These are phyloP conservation scores for Neofusicoccum sp. DNA, from an alignment of 2,329 filamentous ascomycete species.

Conservation along the genomic window DNA sequence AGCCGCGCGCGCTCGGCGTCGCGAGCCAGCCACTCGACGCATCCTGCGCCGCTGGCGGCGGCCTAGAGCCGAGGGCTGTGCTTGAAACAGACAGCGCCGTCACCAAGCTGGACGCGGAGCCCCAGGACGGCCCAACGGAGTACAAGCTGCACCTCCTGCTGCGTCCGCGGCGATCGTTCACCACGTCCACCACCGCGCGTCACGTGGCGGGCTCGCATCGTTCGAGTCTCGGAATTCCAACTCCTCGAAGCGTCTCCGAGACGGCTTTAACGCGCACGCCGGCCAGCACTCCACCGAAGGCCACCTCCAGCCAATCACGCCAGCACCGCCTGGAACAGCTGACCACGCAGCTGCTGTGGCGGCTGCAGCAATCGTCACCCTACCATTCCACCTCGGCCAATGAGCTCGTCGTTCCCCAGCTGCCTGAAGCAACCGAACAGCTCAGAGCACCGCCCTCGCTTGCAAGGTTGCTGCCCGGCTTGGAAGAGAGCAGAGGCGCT, in stretches of 20 bases:
- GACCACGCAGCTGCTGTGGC: conserved; percentile 93
- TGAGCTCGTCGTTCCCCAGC: conserved; percentile 69
- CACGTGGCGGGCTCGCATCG: conserved; percentile 54
- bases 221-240: conserved; percentile 35
- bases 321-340: conserved; percentile 85
- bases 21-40: background rate
- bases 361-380: conserved; percentile 89
- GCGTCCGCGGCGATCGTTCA: conserved; percentile 72
- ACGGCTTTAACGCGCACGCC: conserved; percentile 32
- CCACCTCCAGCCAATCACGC: conserved; percentile 64
- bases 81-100: conserved; percentile 44
- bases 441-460: conserved; percentile 57
- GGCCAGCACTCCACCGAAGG: conserved; percentile 40
- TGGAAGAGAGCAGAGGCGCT: conserved; percentile 91
- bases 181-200: conserved; percentile 64
- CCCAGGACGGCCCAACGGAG: conserved; percentile 90
- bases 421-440: conserved; percentile 66
- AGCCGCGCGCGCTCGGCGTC: background rate
- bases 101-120: conserved; percentile 80
- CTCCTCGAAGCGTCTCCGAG: conserved; percentile 35
- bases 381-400: conserved; percentile 79
- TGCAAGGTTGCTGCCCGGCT: conserved; percentile 62
- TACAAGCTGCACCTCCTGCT: conserved; percentile 93
- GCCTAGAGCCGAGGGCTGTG: conserved; percentile 13
- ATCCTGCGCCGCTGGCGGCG: conserved; percentile 9